Evolutionary conservation across 2,329 filamentous ascomycete species (phyloP).

Genomic region (Sporothrix mexicana): DNA sequence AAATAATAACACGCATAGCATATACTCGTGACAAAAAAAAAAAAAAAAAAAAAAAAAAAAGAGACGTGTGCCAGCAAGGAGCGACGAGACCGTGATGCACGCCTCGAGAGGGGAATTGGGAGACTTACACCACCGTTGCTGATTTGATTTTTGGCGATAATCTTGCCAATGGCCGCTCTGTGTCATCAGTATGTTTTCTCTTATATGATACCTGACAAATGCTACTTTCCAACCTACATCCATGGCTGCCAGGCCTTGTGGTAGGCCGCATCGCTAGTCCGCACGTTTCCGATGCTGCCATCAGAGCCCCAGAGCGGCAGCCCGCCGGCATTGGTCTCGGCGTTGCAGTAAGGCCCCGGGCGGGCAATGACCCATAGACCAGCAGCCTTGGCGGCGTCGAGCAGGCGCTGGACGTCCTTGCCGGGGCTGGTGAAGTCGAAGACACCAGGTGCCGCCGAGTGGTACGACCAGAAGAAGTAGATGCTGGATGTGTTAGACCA

Average conservation of each 20-base stretch:
- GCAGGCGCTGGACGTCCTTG: constrained; percentile 71
- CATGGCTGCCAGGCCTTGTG: constrained; percentile 54
- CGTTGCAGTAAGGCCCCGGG: constrained; percentile 57
- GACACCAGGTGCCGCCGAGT: constrained; percentile 72
- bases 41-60: too few relatives aligned
- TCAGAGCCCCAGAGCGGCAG: constrained; percentile 79
- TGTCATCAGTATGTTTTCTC: constrained; percentile 55
- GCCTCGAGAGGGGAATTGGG: too few relatives aligned
- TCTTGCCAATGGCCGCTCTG: constrained; percentile 60
- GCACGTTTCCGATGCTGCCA: constrained; percentile 66
- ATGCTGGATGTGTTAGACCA: constrained; percentile 42
- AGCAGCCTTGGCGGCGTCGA: constrained; percentile 72
- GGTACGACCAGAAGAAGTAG: constrained; percentile 59
- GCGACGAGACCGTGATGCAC: too few relatives aligned
- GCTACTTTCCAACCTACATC: constrained; percentile 28
- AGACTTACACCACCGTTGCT: constrained; percentile 69
- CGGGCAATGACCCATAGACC: constrained; percentile 76
- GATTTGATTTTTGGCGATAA: constrained; percentile 77
- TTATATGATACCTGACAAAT: not conserved
- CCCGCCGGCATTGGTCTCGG: constrained; percentile 76
- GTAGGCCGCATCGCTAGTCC: constrained; percentile 67
- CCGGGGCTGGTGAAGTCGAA: constrained; percentile 64
- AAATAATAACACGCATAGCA: too few relatives aligned
- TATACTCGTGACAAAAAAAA: too few relatives aligned
- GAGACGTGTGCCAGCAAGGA: too few relatives aligned